Conservation (phyloP, 192 early-diverging fungal species). For the Ramicandelaber brevisporus region DNA sequence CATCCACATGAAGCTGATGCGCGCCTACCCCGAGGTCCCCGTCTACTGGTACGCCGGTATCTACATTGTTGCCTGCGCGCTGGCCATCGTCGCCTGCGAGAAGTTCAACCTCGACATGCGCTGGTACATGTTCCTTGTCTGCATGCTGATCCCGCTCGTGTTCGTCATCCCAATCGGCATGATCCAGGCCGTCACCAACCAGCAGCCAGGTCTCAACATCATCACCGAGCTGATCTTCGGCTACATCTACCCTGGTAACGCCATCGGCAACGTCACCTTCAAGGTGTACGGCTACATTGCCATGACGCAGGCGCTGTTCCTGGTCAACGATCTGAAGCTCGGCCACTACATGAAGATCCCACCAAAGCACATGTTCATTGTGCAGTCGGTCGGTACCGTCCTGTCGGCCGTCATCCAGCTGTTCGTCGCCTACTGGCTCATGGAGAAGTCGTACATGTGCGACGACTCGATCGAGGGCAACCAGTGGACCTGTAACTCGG, state of each 20-base stretch:
- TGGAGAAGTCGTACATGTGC: constrained; percentile 17
- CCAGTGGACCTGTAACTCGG: constrained; percentile 21
- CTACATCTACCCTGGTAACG: constrained; percentile 33
- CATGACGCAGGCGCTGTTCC: constrained; percentile 30
- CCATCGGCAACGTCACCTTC: constrained; percentile 43
- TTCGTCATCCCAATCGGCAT: constrained; percentile 46
- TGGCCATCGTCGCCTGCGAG: constrained; percentile 21
- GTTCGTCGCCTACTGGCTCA: constrained; percentile 14
- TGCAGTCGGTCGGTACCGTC: constrained; percentile 30
- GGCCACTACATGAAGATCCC: constrained; percentile 54
- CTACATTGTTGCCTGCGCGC: constrained; percentile 13
- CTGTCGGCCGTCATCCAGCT: constrained; percentile 26
- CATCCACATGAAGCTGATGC: constrained; percentile 47
- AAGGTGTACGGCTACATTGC: constrained; percentile 43
- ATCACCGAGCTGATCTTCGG: constrained; percentile 46
- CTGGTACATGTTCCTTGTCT: constrained; percentile 33
- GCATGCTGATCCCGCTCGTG: constrained; percentile 16
- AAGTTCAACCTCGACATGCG: constrained; percentile 27
- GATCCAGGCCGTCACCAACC: constrained; percentile 34
- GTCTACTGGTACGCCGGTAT: constrained; percentile 25
- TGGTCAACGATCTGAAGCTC: constrained; percentile 47
- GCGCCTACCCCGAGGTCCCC: constrained; percentile 39
- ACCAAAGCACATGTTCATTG: constrained; percentile 29
- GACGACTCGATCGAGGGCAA: constrained; percentile 14
- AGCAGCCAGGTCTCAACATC: constrained; percentile 33